phyloP scores from a whole-genome alignment of 805 yeast species.

The Myxozyma neglecta region DNA sequence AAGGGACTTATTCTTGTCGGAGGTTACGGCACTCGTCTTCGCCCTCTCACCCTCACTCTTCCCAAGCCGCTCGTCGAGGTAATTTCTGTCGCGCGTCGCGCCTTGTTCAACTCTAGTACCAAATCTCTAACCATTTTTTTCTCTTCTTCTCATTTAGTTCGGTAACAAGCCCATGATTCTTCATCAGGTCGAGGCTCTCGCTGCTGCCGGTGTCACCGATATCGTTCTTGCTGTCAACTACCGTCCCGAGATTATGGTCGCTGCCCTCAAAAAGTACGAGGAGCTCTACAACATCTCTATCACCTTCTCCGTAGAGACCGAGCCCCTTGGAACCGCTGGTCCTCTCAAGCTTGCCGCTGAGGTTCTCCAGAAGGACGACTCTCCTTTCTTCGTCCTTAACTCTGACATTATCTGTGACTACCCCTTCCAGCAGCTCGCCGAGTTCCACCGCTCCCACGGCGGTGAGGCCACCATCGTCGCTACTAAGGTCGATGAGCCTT shows the following conservation, averaged over 20 bases:
- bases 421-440: conserved; percentile 90
- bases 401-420: conserved; percentile 98
- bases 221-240: conserved; percentile 98
- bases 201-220: conserved; percentile 98
- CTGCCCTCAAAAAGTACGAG: conserved; percentile 91
- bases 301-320: conserved; percentile 97
- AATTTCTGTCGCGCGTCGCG: neutral
- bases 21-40: conserved; percentile 99
- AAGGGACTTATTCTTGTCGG: conserved; percentile 84
- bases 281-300: conserved; percentile 89
- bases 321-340: conserved; percentile 99
- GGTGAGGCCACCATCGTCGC: conserved; percentile 99
- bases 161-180: conserved; percentile 99
- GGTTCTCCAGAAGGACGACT: conserved; percentile 86
- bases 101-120: neutral
- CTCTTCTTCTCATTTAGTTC: conserved; percentile 48
- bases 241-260: conserved; percentile 99
- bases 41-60: conserved; percentile 66
- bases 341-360: conserved; percentile 96
- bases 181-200: conserved; percentile 97
- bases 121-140: too few species aligned
- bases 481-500: conserved; percentile 99
- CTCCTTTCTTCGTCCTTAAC: conserved; percentile 97
- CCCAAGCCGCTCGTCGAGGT: conserved; percentile 39
- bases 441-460: conserved; percentile 93